Conservation (phyloP, 2,329 filamentous ascomycete genomes). For the Fusarium solani-melongenae region DNA sequence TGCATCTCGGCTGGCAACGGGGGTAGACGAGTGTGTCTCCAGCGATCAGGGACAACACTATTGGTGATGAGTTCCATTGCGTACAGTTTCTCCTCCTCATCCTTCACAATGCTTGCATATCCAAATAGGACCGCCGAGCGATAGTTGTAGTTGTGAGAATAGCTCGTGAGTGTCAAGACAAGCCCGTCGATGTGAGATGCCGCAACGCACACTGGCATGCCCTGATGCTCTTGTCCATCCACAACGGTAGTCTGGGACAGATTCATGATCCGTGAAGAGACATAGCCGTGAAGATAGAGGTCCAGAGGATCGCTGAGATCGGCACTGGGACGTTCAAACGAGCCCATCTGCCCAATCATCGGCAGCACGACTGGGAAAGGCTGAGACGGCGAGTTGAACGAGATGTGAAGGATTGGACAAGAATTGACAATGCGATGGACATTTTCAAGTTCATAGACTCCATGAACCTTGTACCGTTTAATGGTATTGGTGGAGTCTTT, state of each 20-base stretch:
- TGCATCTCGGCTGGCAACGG: constrained; percentile 80
- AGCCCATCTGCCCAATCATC: constrained; percentile 88
- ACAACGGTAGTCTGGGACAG: constrained; percentile 51
- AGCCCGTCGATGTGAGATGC: constrained; percentile 83
- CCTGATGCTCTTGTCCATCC: constrained; percentile 45
- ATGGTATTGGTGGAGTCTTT: constrained; percentile 72
- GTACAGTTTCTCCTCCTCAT: constrained; percentile 77
- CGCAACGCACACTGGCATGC: constrained; percentile 77
- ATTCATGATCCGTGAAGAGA: constrained; percentile 81
- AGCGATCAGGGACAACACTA: constrained; percentile 75
- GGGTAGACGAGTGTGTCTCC: constrained; percentile 75
- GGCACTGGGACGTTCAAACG: constrained; percentile 72
- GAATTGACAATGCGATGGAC: constrained; percentile 82
- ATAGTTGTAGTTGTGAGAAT: constrained; percentile 88
- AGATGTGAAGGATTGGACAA: constrained; percentile 82
- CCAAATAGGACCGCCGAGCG: constrained; percentile 84
- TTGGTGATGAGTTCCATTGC: constrained; percentile 85
- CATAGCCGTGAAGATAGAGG: constrained; percentile 87
- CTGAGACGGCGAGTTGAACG: constrained; percentile 72
- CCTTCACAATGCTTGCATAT: constrained; percentile 73
- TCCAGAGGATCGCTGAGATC: constrained; percentile 74
- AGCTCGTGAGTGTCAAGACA: constrained; percentile 81
- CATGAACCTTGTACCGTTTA: constrained; percentile 73
- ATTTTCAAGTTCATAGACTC: constrained; percentile 75
- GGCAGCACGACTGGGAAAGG: constrained; percentile 83